Evolutionary conservation across 495 filamentous ascomycete species (phyloP), one percentile per base, ranked within the genome.

Genomic region (Aspergillus campestris): DNA sequence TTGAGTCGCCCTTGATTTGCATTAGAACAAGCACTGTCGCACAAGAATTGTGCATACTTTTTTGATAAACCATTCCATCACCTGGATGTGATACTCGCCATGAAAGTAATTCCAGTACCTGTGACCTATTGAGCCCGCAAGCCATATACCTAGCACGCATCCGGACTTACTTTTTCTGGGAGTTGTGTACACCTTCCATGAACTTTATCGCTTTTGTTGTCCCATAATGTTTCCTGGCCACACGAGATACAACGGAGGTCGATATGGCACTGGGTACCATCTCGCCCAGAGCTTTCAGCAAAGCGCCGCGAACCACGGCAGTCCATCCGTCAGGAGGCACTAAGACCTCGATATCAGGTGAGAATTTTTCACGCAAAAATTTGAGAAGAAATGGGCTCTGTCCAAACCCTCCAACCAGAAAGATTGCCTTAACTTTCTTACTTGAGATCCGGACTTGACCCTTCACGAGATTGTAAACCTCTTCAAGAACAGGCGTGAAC

Each of bases 361-460:
- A 31, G 18, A 65, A 45, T 2, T 40, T 13, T 1, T 51, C 45
- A 0, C 48, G 47, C 8, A 70, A 52, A 8, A 51, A 42, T 30
- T 61, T 49, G 35, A 57, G 59, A 4, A 85, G 71, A 55, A 83
- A 84, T 29, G 77, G 74, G 53, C 74, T 83, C 55, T 84, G 77
- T 0, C 82, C 82, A 58, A 85, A 85, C 7, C 81, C 81, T 38
- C 82, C 82, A 7, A 86, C 82, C 13, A 86, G 66, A 44, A 84
- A 74, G 42, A 86, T 78, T 12, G 81, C 77, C 40, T 51, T 63
- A 11, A 69, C 48, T 6, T 52, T 32, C 4, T 47, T 42, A 3
- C 14, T 34, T 1, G 50, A 55, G 3, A 38, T 36, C 5, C 24
- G 8, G 6, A 57, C 47, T 33, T 58, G 51, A 8, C 49, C 14